Percentiles rank a stretch among this genome's conserved stretches.
Conservation (phyloP, 2,329 filamentous ascomycete species). For the Pseudogymnoascus sp. region DNA sequence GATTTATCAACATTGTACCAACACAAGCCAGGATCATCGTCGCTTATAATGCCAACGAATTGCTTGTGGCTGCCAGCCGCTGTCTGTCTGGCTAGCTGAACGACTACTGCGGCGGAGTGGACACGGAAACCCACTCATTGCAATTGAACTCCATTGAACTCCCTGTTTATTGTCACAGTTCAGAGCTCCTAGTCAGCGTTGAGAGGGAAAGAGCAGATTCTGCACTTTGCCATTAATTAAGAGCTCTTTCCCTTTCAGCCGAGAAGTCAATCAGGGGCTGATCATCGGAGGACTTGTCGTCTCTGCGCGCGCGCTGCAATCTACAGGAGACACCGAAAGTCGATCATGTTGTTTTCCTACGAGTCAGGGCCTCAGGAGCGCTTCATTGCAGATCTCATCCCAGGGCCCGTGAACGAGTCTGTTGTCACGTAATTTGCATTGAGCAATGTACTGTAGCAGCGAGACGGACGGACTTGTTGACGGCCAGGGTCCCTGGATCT, state of each 20-base stretch:
- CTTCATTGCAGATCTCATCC: background rate
- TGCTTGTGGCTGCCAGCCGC: background rate
- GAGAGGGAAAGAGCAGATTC: background rate
- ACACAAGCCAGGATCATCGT: background rate
- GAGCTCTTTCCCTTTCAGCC: background rate
- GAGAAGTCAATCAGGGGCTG: background rate
- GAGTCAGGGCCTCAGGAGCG: background rate
- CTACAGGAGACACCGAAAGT: background rate
- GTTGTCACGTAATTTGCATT: background rate
- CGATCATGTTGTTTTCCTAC: background rate
- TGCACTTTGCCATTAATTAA: background rate
- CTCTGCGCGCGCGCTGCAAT: background rate
- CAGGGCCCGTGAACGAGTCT: background rate
- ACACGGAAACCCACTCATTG: background rate
- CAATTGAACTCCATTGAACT: background rate
- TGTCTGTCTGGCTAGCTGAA: background rate
- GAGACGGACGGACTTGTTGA: background rate
- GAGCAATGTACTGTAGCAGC: background rate
- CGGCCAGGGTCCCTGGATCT: background rate
- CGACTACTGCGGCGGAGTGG: background rate
- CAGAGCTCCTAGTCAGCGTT: background rate
- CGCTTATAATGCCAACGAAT: background rate
- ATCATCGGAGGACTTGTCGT: background rate
- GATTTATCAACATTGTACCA: background rate
- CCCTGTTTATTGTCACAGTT: background rate